A percentile compares a stretch with the other conserved stretches of the same genome.
These are phyloP conservation scores for Boletus pseudo-olivaceus DNA, from an alignment of 768 basidiomycete genomes.

Conservation along the genomic window DNA sequence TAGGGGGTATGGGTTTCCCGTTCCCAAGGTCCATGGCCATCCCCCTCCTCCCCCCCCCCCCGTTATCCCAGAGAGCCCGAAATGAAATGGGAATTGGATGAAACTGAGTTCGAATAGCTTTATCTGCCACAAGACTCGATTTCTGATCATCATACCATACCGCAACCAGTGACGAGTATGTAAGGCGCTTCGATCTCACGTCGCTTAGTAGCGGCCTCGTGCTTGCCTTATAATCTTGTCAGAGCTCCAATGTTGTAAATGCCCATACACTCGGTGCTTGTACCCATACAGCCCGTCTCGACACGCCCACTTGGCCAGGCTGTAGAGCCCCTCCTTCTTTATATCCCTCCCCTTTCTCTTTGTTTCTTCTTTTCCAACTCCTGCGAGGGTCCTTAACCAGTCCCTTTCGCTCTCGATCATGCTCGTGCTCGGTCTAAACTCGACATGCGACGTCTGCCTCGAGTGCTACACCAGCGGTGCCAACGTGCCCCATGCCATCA, in stretches of 20 bases:
- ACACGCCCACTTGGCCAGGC: conserved; percentile 33
- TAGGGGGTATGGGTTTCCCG: conserved; percentile 19
- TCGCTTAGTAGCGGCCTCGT: conserved; percentile 34
- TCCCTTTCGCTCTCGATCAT: conserved; percentile 41
- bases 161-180: conserved; percentile 10
- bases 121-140: conserved; percentile 16
- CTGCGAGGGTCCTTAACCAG: conserved; percentile 34
- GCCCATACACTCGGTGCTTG: conserved; percentile 22
- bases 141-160: conserved; percentile 12
- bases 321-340: conserved; percentile 19
- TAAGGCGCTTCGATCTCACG: conserved; percentile 33
- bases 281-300: conserved; percentile 16
- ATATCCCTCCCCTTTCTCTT: conserved; percentile 11
- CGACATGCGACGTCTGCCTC: conserved; percentile 74
- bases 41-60: background rate
- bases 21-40: background rate
- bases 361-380: conserved; percentile 2
- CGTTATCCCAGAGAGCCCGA: conserved; percentile 25
- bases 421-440: conserved; percentile 62
- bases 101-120: conserved; percentile 20
- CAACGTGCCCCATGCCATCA: conserved; percentile 60
- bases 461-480: conserved; percentile 53
- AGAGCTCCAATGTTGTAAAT: conserved; percentile 19
- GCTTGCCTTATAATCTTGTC: conserved; percentile 32
- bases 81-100: conserved; percentile 20